These are phyloP conservation scores for Mycena amicta DNA, from an alignment of 768 basidiomycete species.

Conservation along the genomic window DNA sequence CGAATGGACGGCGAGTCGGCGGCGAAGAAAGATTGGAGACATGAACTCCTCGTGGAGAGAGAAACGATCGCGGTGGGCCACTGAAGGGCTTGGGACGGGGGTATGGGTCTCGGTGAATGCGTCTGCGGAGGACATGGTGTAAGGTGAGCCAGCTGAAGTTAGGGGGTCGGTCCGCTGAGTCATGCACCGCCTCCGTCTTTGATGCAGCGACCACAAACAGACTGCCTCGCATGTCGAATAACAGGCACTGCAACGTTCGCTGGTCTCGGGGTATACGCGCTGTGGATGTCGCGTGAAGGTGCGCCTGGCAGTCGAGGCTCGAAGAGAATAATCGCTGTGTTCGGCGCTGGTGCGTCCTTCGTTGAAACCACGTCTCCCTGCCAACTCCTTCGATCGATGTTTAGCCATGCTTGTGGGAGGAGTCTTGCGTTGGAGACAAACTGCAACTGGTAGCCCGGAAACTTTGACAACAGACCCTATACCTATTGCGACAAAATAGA, in stretches of 20 bases:
- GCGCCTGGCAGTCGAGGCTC: constrained; percentile 64
- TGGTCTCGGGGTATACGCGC: constrained; percentile 66
- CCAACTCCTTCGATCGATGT: background rate
- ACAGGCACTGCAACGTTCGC: constrained; percentile 67
- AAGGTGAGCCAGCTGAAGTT: no score
- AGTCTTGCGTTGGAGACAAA: constrained; percentile 18
- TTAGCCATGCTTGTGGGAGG: constrained; percentile 20
- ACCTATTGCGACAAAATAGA: background rate
- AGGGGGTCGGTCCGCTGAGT: no score
- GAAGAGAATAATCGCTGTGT: constrained; percentile 58
- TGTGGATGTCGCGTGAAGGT: constrained; percentile 61
- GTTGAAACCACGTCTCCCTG: background rate
- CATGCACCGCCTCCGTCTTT: background rate
- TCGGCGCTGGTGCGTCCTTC: constrained; percentile 12
- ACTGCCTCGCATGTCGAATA: constrained; percentile 72
- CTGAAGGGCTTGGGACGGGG: no score
- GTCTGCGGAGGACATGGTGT: no score
- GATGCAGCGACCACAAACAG: constrained; percentile 27
- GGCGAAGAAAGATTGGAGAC: no score
- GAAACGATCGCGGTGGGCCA: no score
- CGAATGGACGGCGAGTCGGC: no score
- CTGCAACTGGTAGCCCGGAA: constrained; percentile 9
- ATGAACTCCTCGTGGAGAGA: no score
- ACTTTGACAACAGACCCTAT: background rate
- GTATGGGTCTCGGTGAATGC: no score